These are phyloP conservation scores for Botryotinia calthae DNA, from an alignment of 2,329 filamentous ascomycete species.

Conservation along the genomic window DNA sequence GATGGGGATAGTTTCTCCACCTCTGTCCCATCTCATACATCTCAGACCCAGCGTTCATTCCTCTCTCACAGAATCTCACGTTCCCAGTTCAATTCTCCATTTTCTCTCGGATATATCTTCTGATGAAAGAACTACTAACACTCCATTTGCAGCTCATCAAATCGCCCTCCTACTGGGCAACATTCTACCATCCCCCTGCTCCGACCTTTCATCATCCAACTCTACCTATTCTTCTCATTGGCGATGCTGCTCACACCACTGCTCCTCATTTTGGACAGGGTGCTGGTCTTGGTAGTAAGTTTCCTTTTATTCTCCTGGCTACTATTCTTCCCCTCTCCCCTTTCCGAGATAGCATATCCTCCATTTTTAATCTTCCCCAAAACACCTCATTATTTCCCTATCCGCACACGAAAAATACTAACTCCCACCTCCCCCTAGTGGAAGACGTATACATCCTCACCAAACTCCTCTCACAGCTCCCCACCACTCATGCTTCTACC, in stretches of 20 bases:
- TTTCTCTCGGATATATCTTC: neutral
- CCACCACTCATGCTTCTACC: accelerated
- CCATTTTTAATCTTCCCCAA: neutral
- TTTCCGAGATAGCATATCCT: neutral
- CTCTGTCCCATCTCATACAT: neutral
- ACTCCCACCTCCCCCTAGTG: neutral
- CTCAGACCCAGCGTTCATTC: too few species aligned
- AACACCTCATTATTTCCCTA: neutral
- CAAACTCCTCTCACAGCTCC: neutral
- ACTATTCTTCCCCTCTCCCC: accelerated
- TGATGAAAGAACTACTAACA: neutral
- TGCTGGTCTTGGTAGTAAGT: conserved; percentile 2
- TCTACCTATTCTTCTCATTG: neutral
- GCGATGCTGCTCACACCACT: conserved; percentile 4
- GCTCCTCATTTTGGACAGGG: conserved; percentile 10
- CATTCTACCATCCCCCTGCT: neutral
- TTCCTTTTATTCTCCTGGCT: neutral
- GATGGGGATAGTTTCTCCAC: neutral
- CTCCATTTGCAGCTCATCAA: neutral
- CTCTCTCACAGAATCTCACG: neutral
- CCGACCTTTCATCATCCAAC: neutral
- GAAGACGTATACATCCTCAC: conserved; percentile 11
- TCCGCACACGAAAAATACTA: neutral
- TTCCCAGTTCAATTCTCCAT: neutral
- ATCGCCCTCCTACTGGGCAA: conserved; percentile 4